Base-by-base conservation (phyloP, 306 rosid genomes). In the Carpinus fangiana region DNA sequence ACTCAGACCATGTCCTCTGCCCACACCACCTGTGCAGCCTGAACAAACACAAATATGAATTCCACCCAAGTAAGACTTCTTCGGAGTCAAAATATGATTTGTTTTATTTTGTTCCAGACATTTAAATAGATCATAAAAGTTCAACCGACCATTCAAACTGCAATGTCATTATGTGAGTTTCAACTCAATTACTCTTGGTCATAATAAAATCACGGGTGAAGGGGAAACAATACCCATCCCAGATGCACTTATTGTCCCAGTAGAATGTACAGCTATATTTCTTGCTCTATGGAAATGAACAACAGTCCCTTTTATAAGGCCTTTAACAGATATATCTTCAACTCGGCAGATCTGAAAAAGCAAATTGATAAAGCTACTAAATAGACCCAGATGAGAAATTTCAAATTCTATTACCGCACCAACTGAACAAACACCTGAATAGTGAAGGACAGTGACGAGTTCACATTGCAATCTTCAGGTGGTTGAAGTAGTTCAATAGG, bases 391-490 rank as follows among this genome's bases (percentile, higher is more conserved):
- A 70, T 43, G 71, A 31, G 70, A 53, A 72, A 48, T 75, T 67
- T 64, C 75, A 79, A 73, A 73, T 73, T 52, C 16, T 69, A 74
- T 48, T 66, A 79, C 59, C 38, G 61, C 26, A 47, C 68, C 54
- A 83, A 84, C 77, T 72, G 48, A 52, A 60, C 47, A 72, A 77
- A 54, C 77, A 96, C 99, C 98, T 93, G 98, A 81, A 96, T 93
- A 9, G 99, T 96, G 88, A 96, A 96, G 76, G 99, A 82, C 73
- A 96, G 77, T 23, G 99, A 96, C 70, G 99, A 83, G 81, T 96
- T 96, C 84, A 96, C 98, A 76, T 93, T 96, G 89, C 99, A 96
- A 88, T 96, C 99, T 84, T 96, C 98, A 46, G 99, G 99, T 45
- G 99, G 99, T 75, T 87, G 90, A 76, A 93, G 82, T 76, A 96